A percentile compares a stretch with the other conserved stretches of the same genome.
Conservation (phyloP, 345 rosid species). For the Camelina hispida region DNA sequence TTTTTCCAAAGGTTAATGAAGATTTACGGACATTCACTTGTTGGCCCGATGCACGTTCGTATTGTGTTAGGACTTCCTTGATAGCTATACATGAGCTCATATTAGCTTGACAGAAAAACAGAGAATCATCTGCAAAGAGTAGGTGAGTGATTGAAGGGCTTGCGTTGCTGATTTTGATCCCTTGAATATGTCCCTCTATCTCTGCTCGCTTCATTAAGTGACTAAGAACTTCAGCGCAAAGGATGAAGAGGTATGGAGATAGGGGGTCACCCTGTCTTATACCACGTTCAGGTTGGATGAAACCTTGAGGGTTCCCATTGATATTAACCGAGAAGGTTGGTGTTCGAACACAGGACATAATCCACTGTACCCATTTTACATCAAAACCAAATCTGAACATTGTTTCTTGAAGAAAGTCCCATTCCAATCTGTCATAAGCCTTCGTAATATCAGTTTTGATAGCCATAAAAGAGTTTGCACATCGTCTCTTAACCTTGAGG, state of each 20-base stretch:
- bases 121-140: neutral
- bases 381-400: neutral
- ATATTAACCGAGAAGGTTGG: neutral
- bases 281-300: fast-evolving
- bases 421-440: neutral
- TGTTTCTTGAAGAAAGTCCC: neutral
- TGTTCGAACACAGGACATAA: neutral
- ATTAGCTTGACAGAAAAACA: no score
- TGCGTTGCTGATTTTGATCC: neutral
- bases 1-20: no score
- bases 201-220: neutral
- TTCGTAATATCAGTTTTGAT: neutral
- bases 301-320: neutral
- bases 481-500: neutral
- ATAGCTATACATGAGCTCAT: no score
- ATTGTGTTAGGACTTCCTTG: no score
- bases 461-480: neutral
- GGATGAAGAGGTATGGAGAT: neutral
- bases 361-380: fast-evolving
- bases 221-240: neutral
- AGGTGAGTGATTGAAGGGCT: no score
- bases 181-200: fast-evolving
- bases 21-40: no score
- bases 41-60: no score
- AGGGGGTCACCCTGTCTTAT: neutral